Evolutionary conservation across 345 rosid genomes (phyloP).

Genomic region (Garcia nutans): DNA sequence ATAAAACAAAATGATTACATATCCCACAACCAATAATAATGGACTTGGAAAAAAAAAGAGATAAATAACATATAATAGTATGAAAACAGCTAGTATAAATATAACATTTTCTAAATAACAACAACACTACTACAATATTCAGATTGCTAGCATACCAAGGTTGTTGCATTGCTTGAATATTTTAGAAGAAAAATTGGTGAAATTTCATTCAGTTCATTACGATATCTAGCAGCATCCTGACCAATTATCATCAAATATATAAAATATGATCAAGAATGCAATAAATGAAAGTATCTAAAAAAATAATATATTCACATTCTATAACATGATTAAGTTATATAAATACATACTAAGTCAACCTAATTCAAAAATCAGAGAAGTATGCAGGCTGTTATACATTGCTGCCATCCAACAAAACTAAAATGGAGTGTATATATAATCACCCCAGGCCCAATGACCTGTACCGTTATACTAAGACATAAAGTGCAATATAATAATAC

Average conservation of each 20-base stretch:
- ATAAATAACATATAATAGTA: constrained; percentile 3
- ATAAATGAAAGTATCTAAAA: neutral
- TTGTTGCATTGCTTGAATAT: constrained; percentile 70
- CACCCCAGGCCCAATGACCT: no score
- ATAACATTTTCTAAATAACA: neutral
- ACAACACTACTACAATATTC: neutral
- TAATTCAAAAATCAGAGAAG: neutral
- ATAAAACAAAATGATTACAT: neutral
- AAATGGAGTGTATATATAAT: no score
- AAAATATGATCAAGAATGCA: neutral
- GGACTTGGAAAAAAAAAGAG: neutral
- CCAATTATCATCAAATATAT: constrained; percentile 14
- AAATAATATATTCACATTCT: no score
- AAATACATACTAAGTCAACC: neutral
- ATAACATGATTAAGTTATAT: no score
- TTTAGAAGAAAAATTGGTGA: constrained; percentile 60
- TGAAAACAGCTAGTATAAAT: neutral
- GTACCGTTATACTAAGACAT: constrained; percentile 25
- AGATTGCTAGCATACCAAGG: constrained; percentile 47
- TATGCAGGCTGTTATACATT: neutral
- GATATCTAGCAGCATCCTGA: constrained; percentile 64
- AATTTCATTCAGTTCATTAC: constrained; percentile 55
- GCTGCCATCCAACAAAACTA: neutral
- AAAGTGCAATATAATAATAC: constrained; percentile 26
- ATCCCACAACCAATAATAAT: neutral